Evolutionary conservation across 2,329 filamentous ascomycete genomes (phyloP).

Genomic region (Elsinoe arachidis): DNA sequence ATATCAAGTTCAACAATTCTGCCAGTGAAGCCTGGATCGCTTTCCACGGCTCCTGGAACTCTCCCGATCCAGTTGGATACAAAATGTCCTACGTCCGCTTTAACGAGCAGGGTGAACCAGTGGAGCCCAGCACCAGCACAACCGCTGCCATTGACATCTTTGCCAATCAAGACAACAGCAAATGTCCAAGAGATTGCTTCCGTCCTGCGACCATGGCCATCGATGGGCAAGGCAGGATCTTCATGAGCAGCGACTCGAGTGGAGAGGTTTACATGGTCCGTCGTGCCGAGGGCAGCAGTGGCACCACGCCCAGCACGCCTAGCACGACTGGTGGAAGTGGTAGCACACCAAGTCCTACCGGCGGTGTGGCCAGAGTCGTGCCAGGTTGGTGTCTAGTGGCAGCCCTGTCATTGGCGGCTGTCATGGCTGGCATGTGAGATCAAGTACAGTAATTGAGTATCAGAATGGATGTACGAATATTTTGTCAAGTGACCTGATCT

Average conservation of each 20-base stretch:
- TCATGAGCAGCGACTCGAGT: constrained; percentile 53
- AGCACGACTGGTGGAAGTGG: background rate
- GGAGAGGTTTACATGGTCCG: constrained; percentile 55
- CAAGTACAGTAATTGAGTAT: background rate
- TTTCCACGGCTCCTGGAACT: constrained; percentile 63
- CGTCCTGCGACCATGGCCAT: constrained; percentile 52
- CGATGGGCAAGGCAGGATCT: constrained; percentile 46
- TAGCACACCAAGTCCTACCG: background rate
- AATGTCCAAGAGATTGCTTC: constrained; percentile 52
- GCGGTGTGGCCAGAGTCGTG: background rate
- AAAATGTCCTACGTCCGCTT: constrained; percentile 42
- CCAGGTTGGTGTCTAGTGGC: background rate
- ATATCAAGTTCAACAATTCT: constrained; percentile 57
- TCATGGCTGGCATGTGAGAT: background rate
- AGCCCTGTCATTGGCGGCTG: background rate
- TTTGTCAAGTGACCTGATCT: background rate
- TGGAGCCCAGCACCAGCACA: constrained; percentile 37
- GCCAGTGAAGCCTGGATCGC: constrained; percentile 54
- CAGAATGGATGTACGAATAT: background rate
- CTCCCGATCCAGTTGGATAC: constrained; percentile 41
- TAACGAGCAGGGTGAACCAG: constrained; percentile 36
- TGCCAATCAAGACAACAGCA: constrained; percentile 43
- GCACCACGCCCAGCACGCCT: background rate
- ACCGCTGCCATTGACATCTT: constrained; percentile 44
- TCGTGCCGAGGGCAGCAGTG: constrained; percentile 5